Conservation (phyloP, 345 rosid species). For the Isatis tinctoria region DNA sequence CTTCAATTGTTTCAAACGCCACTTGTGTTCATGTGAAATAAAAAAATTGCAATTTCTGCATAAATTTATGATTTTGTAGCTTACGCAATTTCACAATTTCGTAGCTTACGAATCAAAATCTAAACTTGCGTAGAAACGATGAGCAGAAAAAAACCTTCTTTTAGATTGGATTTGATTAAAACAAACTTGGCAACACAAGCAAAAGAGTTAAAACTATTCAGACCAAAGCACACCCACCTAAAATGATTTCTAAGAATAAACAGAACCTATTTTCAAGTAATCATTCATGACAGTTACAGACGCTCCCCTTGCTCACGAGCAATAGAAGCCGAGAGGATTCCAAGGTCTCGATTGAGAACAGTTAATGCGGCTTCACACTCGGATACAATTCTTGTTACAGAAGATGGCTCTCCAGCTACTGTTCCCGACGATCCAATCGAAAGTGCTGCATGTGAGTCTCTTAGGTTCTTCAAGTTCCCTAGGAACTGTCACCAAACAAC, state of each 20-base stretch:
- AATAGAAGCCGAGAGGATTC: constrained; percentile 84
- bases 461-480: constrained; percentile 89
- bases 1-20: not conserved
- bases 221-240: not conserved
- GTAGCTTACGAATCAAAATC: no score
- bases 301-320: constrained; percentile 62
- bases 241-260: constrained; percentile 1
- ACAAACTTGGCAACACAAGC: not conserved
- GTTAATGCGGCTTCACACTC: constrained; percentile 89
- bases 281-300: constrained; percentile 18
- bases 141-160: not conserved
- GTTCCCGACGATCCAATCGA: constrained; percentile 84
- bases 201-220: not conserved
- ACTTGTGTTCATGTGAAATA: not conserved
- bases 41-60: no score
- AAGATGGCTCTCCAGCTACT: constrained; percentile 75
- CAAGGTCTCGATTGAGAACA: constrained; percentile 80
- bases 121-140: not conserved
- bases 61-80: not conserved
- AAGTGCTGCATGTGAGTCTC: constrained; percentile 95
- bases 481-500: constrained; percentile 55
- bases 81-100: no score
- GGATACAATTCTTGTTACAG: constrained; percentile 83
- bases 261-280: not conserved
- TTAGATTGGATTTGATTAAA: not conserved